phyloP scores from a whole-genome alignment of 2,329 filamentous ascomycete genomes.

The Myriosclerotinia scirpicola region DNA sequence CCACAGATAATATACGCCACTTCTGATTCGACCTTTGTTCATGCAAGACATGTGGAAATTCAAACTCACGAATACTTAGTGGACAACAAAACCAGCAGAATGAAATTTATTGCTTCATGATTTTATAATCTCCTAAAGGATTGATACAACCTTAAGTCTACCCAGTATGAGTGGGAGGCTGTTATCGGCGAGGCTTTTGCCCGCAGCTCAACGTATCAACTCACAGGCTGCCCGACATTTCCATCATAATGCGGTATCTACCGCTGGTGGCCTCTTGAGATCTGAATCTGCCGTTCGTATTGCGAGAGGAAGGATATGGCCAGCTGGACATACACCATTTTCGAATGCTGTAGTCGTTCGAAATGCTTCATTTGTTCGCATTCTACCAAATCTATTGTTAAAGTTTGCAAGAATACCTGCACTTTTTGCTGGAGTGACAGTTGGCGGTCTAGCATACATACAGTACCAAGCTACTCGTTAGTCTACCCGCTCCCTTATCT shows the following conservation, averaged over 20 bases:
- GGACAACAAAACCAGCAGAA: conserved; percentile 23
- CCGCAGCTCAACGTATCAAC: conserved; percentile 61
- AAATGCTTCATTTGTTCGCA: conserved; percentile 63
- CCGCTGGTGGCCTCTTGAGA: conserved; percentile 67
- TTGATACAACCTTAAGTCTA: conserved; percentile 28
- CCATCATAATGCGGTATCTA: conserved; percentile 56
- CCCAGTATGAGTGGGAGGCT: conserved; percentile 51
- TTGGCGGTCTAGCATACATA: conserved; percentile 86
- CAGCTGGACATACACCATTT: conserved; percentile 73
- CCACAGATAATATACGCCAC: conserved; percentile 30
- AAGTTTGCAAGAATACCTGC: conserved; percentile 88
- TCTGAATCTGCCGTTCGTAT: conserved; percentile 62
- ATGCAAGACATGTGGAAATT: conserved; percentile 19
- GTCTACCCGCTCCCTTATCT: conserved; percentile 38
- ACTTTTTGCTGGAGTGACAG: conserved; percentile 83
- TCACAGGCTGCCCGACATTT: conserved; percentile 60
- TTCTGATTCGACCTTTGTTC: conserved; percentile 23
- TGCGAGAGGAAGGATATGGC: conserved; percentile 67
- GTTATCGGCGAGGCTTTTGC: conserved; percentile 69
- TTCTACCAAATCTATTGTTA: conserved; percentile 82
- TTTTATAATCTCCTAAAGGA: conserved; percentile 11
- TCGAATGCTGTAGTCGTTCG: conserved; percentile 72
- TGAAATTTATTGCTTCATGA: conserved; percentile 19
- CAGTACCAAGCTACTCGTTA: conserved; percentile 92
- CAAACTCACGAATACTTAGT: conserved; percentile 11